Conservation (phyloP, 2,329 filamentous ascomycete genomes). For the Fusarium sp. region DNA sequence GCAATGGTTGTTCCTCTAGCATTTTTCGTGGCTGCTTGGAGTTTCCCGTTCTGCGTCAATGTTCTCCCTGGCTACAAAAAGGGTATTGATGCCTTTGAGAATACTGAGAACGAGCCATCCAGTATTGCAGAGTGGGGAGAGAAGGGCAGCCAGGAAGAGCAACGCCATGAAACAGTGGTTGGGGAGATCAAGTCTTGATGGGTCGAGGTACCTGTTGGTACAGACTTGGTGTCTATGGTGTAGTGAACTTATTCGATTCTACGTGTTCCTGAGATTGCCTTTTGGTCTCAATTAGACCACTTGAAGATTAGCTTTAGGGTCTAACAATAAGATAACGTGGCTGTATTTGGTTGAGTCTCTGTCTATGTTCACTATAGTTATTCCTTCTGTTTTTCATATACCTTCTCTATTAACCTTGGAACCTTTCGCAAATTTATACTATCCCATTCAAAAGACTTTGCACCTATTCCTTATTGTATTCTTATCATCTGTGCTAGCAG, state of each 20-base stretch:
- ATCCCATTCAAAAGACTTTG: too few relatives aligned
- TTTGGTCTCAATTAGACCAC: not conserved
- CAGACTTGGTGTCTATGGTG: rapidly evolving
- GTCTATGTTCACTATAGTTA: too few relatives aligned
- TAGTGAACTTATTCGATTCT: rapidly evolving
- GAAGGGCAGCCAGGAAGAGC: not conserved
- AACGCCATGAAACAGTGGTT: not conserved
- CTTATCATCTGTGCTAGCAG: too few relatives aligned
- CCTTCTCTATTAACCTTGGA: too few relatives aligned
- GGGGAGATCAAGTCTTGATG: not conserved
- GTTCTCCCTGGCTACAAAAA: slow-evolving; percentile 72
- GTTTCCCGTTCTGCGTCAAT: slow-evolving; percentile 72
- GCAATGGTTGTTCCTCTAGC: slow-evolving; percentile 75
- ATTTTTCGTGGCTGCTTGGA: slow-evolving; percentile 68
- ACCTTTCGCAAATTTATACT: too few relatives aligned
- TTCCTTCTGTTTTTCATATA: too few relatives aligned
- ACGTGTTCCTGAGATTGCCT: rapidly evolving
- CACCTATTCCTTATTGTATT: too few relatives aligned
- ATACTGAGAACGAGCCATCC: not conserved
- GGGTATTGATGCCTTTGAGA: slow-evolving; percentile 67
- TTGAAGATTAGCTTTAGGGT: not conserved
- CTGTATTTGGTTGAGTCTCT: rapidly evolving
- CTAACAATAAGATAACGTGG: not conserved
- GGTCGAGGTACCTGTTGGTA: rapidly evolving
- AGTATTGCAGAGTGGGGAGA: not conserved